Evolutionary conservation across 2,329 filamentous ascomycete species (phyloP).

Genomic region (Trichoderma aggressivum): DNA sequence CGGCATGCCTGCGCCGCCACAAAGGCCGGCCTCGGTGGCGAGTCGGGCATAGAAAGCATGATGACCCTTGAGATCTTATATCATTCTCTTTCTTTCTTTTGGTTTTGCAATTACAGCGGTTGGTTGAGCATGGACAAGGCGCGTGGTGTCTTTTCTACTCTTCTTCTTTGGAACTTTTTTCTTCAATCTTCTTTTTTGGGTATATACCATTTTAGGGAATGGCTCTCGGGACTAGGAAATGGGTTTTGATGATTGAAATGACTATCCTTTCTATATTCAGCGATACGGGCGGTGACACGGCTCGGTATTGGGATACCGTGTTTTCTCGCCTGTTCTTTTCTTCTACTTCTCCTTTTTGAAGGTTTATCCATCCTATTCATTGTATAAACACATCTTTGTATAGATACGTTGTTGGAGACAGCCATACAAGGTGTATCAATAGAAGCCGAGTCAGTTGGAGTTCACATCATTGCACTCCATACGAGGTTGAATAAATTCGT

Average conservation of each 20-base stretch:
- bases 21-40: slow-evolving; percentile 46
- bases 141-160: neutral
- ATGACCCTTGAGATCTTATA: neutral
- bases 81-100: neutral
- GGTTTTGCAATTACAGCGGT: neutral
- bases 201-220: slow-evolving; percentile 1
- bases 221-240: neutral
- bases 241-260: neutral
- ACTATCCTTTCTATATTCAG: neutral
- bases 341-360: neutral
- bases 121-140: neutral
- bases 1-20: slow-evolving; percentile 39
- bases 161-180: neutral
- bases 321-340: neutral
- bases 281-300: neutral
- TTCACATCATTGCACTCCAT: neutral
- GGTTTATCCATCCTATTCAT: neutral
- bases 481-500: neutral
- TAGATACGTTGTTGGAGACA: neutral
- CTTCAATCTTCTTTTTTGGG: neutral
- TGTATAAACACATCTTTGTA: neutral
- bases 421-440: neutral
- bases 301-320: neutral
- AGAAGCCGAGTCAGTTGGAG: neutral
- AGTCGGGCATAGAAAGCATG: slow-evolving; percentile 40